Evolutionary conservation across 73 alveolate species (phyloP).

Genomic region (Blepharisma stoltei): DNA sequence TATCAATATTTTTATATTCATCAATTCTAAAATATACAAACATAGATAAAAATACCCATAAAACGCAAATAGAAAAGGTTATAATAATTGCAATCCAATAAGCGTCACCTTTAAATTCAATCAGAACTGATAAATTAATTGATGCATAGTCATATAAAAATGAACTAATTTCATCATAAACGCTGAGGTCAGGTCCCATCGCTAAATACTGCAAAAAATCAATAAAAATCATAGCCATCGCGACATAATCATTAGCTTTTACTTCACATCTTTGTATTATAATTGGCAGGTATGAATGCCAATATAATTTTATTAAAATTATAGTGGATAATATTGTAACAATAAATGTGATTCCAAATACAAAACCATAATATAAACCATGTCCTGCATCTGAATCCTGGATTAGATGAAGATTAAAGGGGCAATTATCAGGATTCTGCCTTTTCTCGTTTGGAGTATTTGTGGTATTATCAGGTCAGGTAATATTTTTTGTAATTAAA

Average conservation of each 20-base stretch:
- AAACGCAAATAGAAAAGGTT: not conserved
- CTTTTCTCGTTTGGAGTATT: not conserved
- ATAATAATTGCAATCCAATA: slow-evolving; percentile 11
- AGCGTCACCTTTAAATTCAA: not conserved
- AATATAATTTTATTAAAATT: not conserved
- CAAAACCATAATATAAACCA: not conserved
- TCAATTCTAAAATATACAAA: not conserved
- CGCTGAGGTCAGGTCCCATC: slow-evolving; percentile 21
- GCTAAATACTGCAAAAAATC: slow-evolving; percentile 14
- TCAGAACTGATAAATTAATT: not conserved
- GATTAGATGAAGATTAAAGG: not conserved
- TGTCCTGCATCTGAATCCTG: not conserved
- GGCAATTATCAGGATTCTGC: not conserved
- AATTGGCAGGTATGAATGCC: not conserved
- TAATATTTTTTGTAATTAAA: not conserved
- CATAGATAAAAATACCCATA: slow-evolving; percentile 1
- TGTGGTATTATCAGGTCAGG: not conserved
- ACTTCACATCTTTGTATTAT: not conserved
- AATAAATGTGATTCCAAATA: not conserved
- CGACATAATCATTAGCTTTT: slow-evolving; percentile 13
- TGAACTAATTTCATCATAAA: not conserved
- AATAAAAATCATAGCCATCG: not conserved
- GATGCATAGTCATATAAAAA: not conserved
- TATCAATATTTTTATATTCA: not conserved
- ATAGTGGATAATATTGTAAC: not conserved